Conservation (phyloP, 306 rosid species). For the Trifolium pratense region DNA sequence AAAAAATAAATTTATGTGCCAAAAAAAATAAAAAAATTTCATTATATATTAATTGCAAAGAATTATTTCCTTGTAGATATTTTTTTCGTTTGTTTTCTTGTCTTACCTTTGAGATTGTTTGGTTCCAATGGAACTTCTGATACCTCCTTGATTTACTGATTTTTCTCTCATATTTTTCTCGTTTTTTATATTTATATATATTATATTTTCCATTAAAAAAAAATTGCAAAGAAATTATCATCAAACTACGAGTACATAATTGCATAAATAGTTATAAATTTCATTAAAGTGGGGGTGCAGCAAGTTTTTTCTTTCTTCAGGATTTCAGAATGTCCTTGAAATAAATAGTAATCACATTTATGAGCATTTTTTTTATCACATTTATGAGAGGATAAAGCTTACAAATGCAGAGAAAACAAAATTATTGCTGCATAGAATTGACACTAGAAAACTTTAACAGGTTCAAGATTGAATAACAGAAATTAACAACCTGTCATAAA, state of each 20-base stretch:
- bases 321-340: constrained; percentile 5
- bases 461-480: background rate
- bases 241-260: background rate
- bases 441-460: background rate
- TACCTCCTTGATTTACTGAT: too few relatives aligned
- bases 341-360: background rate
- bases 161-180: too few relatives aligned
- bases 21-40: background rate
- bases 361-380: background rate
- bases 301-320: background rate
- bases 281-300: background rate
- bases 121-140: too few relatives aligned
- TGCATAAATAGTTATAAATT: background rate
- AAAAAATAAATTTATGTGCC: too few relatives aligned
- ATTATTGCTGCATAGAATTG: background rate
- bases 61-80: too few relatives aligned
- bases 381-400: background rate
- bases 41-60: background rate
- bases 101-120: too few relatives aligned
- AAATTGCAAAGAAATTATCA: background rate
- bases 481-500: too few relatives aligned
- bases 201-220: too few relatives aligned
- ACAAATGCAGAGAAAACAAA: constrained; percentile 5
- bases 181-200: too few relatives aligned
- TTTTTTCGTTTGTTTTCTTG: too few relatives aligned